Percentiles rank a stretch among this genome's conserved stretches.
Conservation (phyloP, 352 stramenopile species). For the Globisporangium okanoganense region DNA sequence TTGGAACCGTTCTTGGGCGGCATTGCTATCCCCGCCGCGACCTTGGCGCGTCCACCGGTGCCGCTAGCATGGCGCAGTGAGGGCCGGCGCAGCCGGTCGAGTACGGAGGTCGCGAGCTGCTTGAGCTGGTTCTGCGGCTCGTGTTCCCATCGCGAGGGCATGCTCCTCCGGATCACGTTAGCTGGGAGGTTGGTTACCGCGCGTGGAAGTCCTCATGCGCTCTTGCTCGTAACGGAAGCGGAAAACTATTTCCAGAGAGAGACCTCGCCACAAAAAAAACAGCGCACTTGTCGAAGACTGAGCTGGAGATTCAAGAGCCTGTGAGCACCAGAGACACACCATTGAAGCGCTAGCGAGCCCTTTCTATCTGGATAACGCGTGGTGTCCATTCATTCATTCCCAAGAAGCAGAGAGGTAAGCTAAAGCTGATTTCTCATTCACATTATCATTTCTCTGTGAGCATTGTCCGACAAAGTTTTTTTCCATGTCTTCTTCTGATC, state of each 20-base stretch:
- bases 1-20: slow-evolving; percentile 4
- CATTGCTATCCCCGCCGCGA: slow-evolving; percentile 5
- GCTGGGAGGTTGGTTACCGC: not conserved
- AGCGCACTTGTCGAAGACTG: not conserved
- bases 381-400: not conserved
- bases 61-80: not conserved
- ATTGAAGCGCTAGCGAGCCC: not conserved
- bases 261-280: not conserved
- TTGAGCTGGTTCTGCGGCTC: slow-evolving; percentile 4
- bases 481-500: no score
- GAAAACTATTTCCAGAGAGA: not conserved
- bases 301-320: no score
- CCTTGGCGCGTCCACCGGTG: not conserved
- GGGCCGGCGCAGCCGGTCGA: slow-evolving; percentile 8
- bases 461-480: no score
- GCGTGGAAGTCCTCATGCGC: not conserved
- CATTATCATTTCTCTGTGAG: not conserved
- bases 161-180: slow-evolving; percentile 1
- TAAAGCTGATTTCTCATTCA: not conserved
- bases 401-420: no score
- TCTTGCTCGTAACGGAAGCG: not conserved
- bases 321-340: not conserved
- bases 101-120: slow-evolving; percentile 10
- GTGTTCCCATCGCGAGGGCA: not conserved
- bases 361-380: not conserved